Percentiles rank a stretch among this genome's conserved stretches.
These are phyloP conservation scores for Acanthamoeba triangularis DNA, from an alignment of 208 protist genomes.

Conservation along the genomic window DNA sequence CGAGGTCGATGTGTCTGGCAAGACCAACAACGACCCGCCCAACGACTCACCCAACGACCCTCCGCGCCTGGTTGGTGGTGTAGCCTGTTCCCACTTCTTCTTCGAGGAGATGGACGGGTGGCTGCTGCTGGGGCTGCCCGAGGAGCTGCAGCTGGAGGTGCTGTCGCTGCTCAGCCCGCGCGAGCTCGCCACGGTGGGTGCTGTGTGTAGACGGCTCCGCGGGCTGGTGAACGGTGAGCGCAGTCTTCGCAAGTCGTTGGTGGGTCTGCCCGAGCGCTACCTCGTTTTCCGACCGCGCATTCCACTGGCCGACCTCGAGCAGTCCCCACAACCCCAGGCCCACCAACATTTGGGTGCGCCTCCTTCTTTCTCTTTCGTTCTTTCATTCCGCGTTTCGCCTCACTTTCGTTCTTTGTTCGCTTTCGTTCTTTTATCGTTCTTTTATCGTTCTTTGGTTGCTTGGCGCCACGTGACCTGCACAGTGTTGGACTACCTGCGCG, in stretches of 20 bases:
- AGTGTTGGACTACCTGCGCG: conserved; percentile 36
- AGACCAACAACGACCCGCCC: too few species aligned
- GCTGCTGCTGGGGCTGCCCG: not conserved
- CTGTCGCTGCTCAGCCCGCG: not conserved
- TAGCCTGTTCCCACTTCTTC: too few species aligned
- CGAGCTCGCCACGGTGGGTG: not conserved
- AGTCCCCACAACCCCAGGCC: not conserved
- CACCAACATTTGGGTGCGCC: not conserved
- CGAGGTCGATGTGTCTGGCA: too few species aligned
- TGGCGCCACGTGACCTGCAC: too few species aligned
- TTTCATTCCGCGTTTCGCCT: not conserved
- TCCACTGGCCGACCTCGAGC: not conserved
- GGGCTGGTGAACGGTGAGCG: not conserved
- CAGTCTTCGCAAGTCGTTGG: not conserved
- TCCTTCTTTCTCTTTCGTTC: not conserved
- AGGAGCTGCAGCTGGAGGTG: not conserved
- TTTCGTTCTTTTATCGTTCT: not conserved
- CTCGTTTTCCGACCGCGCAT: not conserved
- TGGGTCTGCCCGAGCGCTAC: conserved; percentile 36
- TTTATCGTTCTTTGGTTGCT: too few species aligned
- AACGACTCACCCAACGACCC: not conserved
- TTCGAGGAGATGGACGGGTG: not conserved
- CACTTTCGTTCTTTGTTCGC: not conserved
- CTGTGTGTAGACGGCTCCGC: not conserved
- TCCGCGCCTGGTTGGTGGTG: not conserved